A percentile compares a stretch with the other conserved stretches of the same genome.
Evolutionary conservation across 768 basidiomycete species (phyloP).

Genomic region (Panus rudis): DNA sequence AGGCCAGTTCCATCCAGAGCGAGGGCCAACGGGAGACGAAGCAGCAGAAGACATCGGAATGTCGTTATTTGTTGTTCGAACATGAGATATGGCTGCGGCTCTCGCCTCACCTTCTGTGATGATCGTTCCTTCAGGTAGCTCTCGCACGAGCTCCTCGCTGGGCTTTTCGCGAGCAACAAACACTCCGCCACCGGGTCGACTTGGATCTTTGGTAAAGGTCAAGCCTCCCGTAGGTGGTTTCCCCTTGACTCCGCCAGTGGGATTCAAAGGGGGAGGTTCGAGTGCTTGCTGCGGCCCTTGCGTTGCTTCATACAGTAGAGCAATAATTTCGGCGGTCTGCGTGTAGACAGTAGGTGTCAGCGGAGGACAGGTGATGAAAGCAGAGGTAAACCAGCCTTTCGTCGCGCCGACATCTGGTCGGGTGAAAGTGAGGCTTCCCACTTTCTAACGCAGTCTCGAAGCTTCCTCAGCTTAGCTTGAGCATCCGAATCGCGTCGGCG

Average conservation of each 20-base stretch:
- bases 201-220: conserved; percentile 72
- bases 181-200: conserved; percentile 81
- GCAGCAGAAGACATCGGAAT: conserved; percentile 10
- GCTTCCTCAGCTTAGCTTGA: conserved; percentile 62
- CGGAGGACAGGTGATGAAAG: conserved; percentile 13
- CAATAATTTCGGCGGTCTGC: conserved; percentile 89
- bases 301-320: conserved; percentile 89
- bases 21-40: conserved; percentile 1
- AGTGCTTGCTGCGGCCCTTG: conserved; percentile 52
- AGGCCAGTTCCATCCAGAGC: conserved; percentile 7
- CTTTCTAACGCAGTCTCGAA: conserved; percentile 77
- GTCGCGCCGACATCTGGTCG: conserved; percentile 91
- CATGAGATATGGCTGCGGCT: conserved; percentile 13
- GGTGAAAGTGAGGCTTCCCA: conserved; percentile 87
- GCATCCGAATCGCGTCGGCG: conserved; percentile 73
- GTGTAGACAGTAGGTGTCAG: conserved; percentile 3
- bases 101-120: conserved; percentile 47
- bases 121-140: conserved; percentile 50
- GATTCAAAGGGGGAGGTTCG: conserved; percentile 63
- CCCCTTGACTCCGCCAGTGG: conserved; percentile 64
- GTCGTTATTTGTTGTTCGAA: conserved; percentile 13
- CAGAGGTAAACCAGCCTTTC: conserved; percentile 53
- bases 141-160: conserved; percentile 21
- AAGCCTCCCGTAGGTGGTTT: conserved; percentile 42
- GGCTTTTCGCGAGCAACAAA: conserved; percentile 52